phyloP scores from a whole-genome alignment of 805 yeast genomes.

The Hanseniaspora lachancei region DNA sequence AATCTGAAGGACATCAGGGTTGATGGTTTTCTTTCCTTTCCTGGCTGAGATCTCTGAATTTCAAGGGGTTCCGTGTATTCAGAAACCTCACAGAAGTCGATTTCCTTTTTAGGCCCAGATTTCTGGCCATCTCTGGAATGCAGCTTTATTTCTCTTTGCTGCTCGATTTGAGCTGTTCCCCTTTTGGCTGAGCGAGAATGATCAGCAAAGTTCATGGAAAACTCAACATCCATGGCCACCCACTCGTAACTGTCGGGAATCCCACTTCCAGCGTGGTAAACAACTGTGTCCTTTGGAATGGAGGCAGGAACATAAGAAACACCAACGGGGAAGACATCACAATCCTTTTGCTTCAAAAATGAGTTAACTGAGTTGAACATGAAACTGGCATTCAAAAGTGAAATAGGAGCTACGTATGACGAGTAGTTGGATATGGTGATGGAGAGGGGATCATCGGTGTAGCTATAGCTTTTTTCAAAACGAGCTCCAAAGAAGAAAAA shows the following conservation, averaged over 20 bases:
- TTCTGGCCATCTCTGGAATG: conserved; percentile 13
- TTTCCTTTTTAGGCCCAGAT: conserved; percentile 14
- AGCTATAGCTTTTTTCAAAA: neutral
- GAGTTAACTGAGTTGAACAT: conserved; percentile 43
- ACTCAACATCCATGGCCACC: conserved; percentile 54
- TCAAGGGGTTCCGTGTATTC: neutral
- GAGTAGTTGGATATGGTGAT: conserved; percentile 18
- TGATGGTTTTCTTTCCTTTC: conserved; percentile 13
- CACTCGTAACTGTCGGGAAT: conserved; percentile 43
- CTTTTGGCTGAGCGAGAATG: conserved; percentile 16
- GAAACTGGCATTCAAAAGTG: conserved; percentile 39
- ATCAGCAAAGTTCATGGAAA: conserved; percentile 38
- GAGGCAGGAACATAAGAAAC: conserved; percentile 48
- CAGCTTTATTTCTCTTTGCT: conserved; percentile 18
- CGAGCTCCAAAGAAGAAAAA: neutral
- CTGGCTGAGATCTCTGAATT: neutral
- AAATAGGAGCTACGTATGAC: conserved; percentile 25
- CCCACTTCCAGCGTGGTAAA: conserved; percentile 43
- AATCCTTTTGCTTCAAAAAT: conserved; percentile 39
- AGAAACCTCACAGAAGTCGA: conserved; percentile 9
- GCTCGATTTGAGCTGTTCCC: neutral
- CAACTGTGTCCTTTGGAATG: conserved; percentile 44
- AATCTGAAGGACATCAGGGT: conserved; percentile 37
- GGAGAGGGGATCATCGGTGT: neutral
- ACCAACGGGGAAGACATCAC: conserved; percentile 43